Conservation (phyloP, 768 basidiomycete species). For the Cubamyces lactineus region DNA sequence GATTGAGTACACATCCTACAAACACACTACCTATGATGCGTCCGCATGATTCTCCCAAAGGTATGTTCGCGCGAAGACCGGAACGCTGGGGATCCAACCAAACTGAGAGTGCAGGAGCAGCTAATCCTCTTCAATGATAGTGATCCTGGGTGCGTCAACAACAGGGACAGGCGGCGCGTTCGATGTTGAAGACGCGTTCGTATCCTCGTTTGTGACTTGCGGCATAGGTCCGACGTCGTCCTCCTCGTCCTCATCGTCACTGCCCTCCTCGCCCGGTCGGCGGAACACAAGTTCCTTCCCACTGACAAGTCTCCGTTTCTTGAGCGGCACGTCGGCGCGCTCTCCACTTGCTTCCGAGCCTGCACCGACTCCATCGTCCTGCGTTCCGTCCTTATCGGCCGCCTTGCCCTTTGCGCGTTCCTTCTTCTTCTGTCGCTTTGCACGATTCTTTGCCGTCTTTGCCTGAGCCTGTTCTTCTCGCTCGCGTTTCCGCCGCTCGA, state of each 20-base stretch:
- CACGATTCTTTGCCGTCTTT: constrained; percentile 95
- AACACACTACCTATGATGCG: constrained; percentile 4
- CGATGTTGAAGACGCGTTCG: background rate
- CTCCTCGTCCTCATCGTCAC: constrained; percentile 39
- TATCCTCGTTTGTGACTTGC: background rate
- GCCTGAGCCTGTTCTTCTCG: constrained; percentile 74
- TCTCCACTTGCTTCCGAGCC: constrained; percentile 27
- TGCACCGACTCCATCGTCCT: constrained; percentile 27
- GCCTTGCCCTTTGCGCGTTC: constrained; percentile 54
- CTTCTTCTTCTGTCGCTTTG: constrained; percentile 93
- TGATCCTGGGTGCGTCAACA: constrained; percentile 43
- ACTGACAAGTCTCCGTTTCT: constrained; percentile 82
- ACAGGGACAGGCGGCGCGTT: constrained; percentile 28
- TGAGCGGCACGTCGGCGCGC: constrained; percentile 50
- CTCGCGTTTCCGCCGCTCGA: constrained; percentile 72
- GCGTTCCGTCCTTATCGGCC: constrained; percentile 33
- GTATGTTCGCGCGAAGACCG: background rate
- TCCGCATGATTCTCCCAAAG: constrained; percentile 1
- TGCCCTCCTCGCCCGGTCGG: constrained; percentile 53
- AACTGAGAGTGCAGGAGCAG: background rate
- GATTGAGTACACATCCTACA: constrained; percentile 15
- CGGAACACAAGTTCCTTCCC: constrained; percentile 70
- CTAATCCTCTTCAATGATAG: constrained; percentile 54
- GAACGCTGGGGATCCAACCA: background rate
- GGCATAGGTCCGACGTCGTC: constrained; percentile 30